Base-by-base conservation (phyloP, 106 monocot species). In the Allium cepa region DNA sequence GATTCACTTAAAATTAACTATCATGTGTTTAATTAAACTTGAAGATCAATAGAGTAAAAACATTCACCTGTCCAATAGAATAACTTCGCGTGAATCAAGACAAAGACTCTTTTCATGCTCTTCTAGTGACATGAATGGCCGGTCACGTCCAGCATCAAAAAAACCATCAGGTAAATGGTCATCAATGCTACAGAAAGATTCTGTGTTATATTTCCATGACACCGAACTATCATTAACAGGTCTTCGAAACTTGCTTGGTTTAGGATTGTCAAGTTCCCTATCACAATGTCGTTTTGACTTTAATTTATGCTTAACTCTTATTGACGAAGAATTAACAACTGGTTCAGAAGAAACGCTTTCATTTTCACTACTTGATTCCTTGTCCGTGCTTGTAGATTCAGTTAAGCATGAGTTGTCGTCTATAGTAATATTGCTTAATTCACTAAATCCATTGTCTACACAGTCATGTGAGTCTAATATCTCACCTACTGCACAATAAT, bases 71-170 rank as follows among this genome's bases (percentile, higher is more conserved):
- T 99, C 99, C 60, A 99, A 56, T 60, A 99, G 89, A 81, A 99
- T 99, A 62, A 99, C 80, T 81, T 99, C 99, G 0, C 99, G 89
- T 63, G 93, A 89, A 78, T 90, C 90, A 57, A 83, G 62, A 53
- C 61, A 78, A 5, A 82, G 49, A 59, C 65, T 65, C 55, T 76
- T 71, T 49, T 90, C 79, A 70, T 87, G 87, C 57, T 87, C 82
- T 56, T 93, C 63, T 56, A 99, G 59, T 10, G 90, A 69, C 80
- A 83, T 80, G 68, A 89, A 93, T 36, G 80, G 85, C 0, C 85
- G 87, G 68, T 93, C 83, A 49, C 99, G 89, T 50, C 99, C 99
- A 59, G 92, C 93, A 90, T 99, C 99, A 90, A 90, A 99, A 74
- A 99, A 99, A 18, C 99, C 99, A 85, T 99, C 99, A 72, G 89